Evolutionary conservation across 176 grass and related monocot genomes (phyloP), one percentile per base, ranked within the genome.

Genomic region (Thalia dealbata): DNA sequence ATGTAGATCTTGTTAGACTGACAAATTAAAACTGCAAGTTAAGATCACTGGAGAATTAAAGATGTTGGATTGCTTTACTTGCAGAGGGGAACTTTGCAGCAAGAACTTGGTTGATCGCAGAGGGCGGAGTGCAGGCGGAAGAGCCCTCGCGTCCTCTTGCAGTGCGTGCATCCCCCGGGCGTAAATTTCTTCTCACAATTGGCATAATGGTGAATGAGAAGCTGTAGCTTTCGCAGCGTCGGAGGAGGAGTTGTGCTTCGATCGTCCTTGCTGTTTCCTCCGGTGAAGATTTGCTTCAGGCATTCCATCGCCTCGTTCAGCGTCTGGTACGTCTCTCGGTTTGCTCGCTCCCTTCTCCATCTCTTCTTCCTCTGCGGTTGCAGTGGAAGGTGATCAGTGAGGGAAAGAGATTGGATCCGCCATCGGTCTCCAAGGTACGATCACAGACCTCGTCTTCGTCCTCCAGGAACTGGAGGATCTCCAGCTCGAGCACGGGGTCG

Each of bases 71-170:
- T 55, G 23, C 22, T 5, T 28, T 85, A 96, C 91, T 71, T 86
- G 88, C 88, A 88, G 23, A 91, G 50, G 23, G 91, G 78, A 30
- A 96, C 81, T 30, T 76, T 70, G 15, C 64, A 52, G 15, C 64
- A 52, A 42, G 75, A 22, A 27, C 19, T 27, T n/a, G 14, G 26
- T 25, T 61, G 28, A 51, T 82, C 71, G 56, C 91, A 96, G 45
- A 85, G 75, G 28, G 88, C 82, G 60, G 91, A 85, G 78, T 96
- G 91, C 21, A 96, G 91, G 10, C 83, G 83, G 50, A 88, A 86
- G 24, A 96, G 81, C 82, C 86, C 80, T 32, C 74, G 51, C 56
- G 76, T 80, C 41, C 81, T 76, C 70, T 71, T 71, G 85, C 91
- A 96, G 28, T 73, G 85, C 35, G 75, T 73, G 83, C 88, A 96